Base-by-base conservation (phyloP, 192 early-diverging fungal species). In the Coemansia sp. region DNA sequence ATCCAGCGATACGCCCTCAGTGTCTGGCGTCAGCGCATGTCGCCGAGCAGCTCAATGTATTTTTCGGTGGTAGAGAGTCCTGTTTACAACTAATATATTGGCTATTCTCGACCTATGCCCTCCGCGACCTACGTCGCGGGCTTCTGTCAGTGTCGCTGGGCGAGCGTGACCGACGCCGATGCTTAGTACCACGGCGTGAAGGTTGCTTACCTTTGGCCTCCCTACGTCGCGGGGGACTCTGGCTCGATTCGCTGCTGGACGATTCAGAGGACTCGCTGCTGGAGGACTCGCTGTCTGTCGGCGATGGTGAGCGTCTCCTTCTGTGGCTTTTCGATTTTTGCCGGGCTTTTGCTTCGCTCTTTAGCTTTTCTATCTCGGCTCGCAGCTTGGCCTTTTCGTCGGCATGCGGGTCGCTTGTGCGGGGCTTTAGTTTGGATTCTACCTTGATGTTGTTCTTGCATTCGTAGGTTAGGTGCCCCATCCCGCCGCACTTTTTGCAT, bases 401-500 rank as follows among this genome's bases (percentile, higher is more conserved):
- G 18, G 78, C 78, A 65, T 75, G 66, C 34, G 61, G 62, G 34
- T 80, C 78, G 3, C 55, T 48, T 6, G 62, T 45, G 23, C 45
- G 62, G 8, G 66, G n/a, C 18, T 64, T 71, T 6, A 47, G 20
- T 6, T 55, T 55, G 13, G 74, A 37, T 20, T 61, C 64, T 2
- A 83, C 9, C 41, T 71, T 73, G 55, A 83, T 36, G 25, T 63
- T 68, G 73, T 83, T 83, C 28, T 78, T 78, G 60, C 82, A 83
- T 25, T 83, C 82, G 59, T 71, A 79, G 6, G 82, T 83, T 14
- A 83, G 70, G 38, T 83, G 82, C 10, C 82, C 82, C 45, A 76
- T 66, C 12, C 82, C 70, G 11, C 76, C 76, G 66, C 82, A 83
- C 36, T 79, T 83, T 28, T 73, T 75, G 64, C 82, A 83, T n/a